Percentiles rank a stretch among this genome's conserved stretches.
These are phyloP conservation scores for Aspergillus alliaceus DNA, from an alignment of 2,329 filamentous ascomycete species.

Conservation along the genomic window DNA sequence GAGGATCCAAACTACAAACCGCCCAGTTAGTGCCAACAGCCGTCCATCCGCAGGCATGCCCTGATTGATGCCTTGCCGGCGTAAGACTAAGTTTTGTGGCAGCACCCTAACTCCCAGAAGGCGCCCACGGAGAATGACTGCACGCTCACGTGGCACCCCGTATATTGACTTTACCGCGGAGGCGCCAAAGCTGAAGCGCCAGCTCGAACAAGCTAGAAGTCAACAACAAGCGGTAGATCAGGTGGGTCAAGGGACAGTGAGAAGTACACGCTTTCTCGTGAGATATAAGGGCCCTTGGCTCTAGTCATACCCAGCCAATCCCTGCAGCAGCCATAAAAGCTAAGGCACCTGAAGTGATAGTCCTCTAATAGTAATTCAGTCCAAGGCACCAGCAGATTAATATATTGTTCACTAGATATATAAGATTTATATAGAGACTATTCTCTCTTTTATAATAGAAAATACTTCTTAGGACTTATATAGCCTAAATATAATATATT, in stretches of 20 bases:
- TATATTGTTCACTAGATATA: background rate
- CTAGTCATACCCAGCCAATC: slow-evolving; percentile 2
- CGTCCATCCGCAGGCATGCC: too few relatives aligned
- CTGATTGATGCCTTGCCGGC: too few relatives aligned
- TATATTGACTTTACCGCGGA: slow-evolving; percentile 6
- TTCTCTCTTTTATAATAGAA: background rate
- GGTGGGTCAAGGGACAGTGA: background rate
- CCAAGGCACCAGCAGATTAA: slow-evolving; percentile 1
- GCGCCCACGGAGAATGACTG: background rate
- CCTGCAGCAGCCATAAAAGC: slow-evolving; percentile 4
- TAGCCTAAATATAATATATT: slow-evolving; percentile 1
- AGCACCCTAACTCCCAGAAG: background rate
- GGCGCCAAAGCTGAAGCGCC: slow-evolving; percentile 7
- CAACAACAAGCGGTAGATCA: slow-evolving; percentile 5
- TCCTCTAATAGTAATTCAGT: background rate
- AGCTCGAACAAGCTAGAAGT: slow-evolving; percentile 7
- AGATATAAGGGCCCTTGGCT: slow-evolving; percentile 6
- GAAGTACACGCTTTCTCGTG: slow-evolving; percentile 7
- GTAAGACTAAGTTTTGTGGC: background rate
- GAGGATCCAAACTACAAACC: background rate
- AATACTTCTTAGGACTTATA: background rate
- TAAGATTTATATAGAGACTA: background rate
- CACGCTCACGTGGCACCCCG: background rate
- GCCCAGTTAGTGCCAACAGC: too few relatives aligned
- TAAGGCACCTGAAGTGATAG: background rate